Conservation (phyloP, 106 monocot species). For the Iris macrosiphon region DNA sequence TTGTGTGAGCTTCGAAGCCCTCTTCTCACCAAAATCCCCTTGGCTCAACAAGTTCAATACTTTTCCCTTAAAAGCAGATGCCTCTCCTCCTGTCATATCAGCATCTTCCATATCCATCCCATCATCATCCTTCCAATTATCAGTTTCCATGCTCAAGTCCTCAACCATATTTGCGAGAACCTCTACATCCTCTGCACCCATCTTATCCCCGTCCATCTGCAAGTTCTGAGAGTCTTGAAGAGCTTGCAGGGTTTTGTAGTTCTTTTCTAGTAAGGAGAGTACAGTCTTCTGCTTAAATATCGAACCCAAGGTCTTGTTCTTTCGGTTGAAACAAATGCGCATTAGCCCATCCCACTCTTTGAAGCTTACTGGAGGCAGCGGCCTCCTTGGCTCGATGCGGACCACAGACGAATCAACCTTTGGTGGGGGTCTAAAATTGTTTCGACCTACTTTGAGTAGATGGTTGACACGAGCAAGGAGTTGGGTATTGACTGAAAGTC, state of each 20-base stretch:
- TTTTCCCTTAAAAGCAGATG: slow-evolving; percentile 60
- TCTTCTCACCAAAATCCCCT: slow-evolving; percentile 88
- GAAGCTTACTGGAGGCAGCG: slow-evolving; percentile 74
- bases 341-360: slow-evolving; percentile 96
- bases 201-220: slow-evolving; percentile 34
- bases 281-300: slow-evolving; percentile 73
- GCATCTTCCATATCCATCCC: slow-evolving; percentile 55
- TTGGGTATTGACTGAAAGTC: slow-evolving; percentile 85
- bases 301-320: slow-evolving; percentile 89
- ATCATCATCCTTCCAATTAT: slow-evolving; percentile 35
- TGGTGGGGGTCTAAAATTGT: slow-evolving; percentile 94
- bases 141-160: slow-evolving; percentile 41
- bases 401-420: slow-evolving; percentile 98
- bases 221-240: slow-evolving; percentile 29
- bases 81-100: slow-evolving; percentile 17
- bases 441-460: slow-evolving; percentile 77
- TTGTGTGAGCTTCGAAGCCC: slow-evolving; percentile 79
- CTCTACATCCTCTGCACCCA: slow-evolving; percentile 29
- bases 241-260: slow-evolving; percentile 76
- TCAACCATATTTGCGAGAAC: slow-evolving; percentile 60
- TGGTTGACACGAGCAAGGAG: slow-evolving; percentile 75
- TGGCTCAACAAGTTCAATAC: slow-evolving; percentile 58
- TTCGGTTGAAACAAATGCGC: slow-evolving; percentile 74
- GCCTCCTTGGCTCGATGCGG: slow-evolving; percentile 75
- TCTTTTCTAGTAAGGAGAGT: slow-evolving; percentile 78